A percentile compares a stretch with the other conserved stretches of the same genome.
phyloP scores from a whole-genome alignment of 805 yeast genomes.

The Ogataea nakhonphanomensis region DNA sequence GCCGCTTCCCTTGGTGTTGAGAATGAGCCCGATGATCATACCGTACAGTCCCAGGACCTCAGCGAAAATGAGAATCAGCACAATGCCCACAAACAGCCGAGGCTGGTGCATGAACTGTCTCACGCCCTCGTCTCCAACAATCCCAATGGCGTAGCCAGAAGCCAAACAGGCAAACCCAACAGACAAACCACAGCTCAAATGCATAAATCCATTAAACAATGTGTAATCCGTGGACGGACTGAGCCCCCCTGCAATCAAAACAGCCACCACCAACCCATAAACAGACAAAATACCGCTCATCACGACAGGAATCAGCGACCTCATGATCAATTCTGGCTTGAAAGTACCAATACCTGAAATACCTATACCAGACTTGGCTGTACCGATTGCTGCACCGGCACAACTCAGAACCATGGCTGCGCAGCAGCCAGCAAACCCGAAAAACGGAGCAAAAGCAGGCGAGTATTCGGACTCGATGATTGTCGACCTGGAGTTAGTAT shows the following conservation, averaged over 20 bases:
- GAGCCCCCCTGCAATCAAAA: constrained; percentile 87
- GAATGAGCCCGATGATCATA: constrained; percentile 89
- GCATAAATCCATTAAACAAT: constrained; percentile 96
- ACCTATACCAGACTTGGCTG: constrained; percentile 98
- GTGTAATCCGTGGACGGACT: constrained; percentile 78
- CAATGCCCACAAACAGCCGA: constrained; percentile 96
- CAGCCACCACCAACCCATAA: constrained; percentile 95
- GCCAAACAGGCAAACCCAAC: constrained; percentile 97
- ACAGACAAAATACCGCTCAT: constrained; percentile 98
- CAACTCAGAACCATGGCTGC: constrained; percentile 88
- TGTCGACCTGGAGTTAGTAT: constrained; percentile 19
- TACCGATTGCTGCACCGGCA: constrained; percentile 98
- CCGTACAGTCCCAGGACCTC: constrained; percentile 98
- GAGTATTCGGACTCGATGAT: constrained; percentile 52
- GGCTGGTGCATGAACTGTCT: constrained; percentile 98
- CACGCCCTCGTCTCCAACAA: constrained; percentile 99
- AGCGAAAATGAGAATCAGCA: constrained; percentile 96
- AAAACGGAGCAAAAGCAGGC: constrained; percentile 93
- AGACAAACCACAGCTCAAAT: constrained; percentile 89
- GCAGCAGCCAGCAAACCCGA: constrained; percentile 97
- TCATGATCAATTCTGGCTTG: constrained; percentile 96
- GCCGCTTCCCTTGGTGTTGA: constrained; percentile 84
- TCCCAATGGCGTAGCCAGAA: constrained; percentile 97
- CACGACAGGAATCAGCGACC: constrained; percentile 92
- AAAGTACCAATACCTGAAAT: constrained; percentile 97